These are phyloP conservation scores for Diaporthe caulivora DNA, from an alignment of 2,329 filamentous ascomycete genomes.

Conservation along the genomic window DNA sequence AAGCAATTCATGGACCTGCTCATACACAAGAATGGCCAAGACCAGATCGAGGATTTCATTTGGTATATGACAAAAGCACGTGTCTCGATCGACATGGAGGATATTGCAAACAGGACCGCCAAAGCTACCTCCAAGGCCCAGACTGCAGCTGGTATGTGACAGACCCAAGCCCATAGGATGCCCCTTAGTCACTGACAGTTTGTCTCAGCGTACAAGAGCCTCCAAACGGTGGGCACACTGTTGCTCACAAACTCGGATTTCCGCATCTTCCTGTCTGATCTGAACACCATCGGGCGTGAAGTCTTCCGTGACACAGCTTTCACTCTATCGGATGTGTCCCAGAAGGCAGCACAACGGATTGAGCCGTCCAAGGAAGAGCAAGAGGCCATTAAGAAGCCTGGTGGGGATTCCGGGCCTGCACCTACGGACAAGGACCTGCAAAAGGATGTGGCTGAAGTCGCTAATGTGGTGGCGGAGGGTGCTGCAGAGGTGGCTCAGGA, in stretches of 20 bases:
- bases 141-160: slow-evolving; percentile 72
- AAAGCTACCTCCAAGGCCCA: slow-evolving; percentile 77
- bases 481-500: slow-evolving; percentile 66
- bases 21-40: slow-evolving; percentile 82
- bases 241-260: slow-evolving; percentile 93
- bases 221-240: slow-evolving; percentile 86
- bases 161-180: not conserved
- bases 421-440: slow-evolving; percentile 75
- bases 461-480: slow-evolving; percentile 65
- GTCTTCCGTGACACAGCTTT: slow-evolving; percentile 90
- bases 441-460: slow-evolving; percentile 66
- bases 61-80: slow-evolving; percentile 86
- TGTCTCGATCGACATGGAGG: slow-evolving; percentile 74
- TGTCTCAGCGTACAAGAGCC: slow-evolving; percentile 78
- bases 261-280: slow-evolving; percentile 84
- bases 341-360: slow-evolving; percentile 78
- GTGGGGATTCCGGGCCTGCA: slow-evolving; percentile 59
- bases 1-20: slow-evolving; percentile 85
- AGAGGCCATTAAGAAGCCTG: slow-evolving; percentile 64
- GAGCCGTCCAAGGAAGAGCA: slow-evolving; percentile 75
- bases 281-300: slow-evolving; percentile 82
- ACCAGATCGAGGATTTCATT: slow-evolving; percentile 92
- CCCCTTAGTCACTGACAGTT: slow-evolving; percentile 41
- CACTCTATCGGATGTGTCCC: slow-evolving; percentile 80
- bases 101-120: slow-evolving; percentile 71